These are phyloP conservation scores for Xylaria sp. DNA, from an alignment of 2,329 filamentous ascomycete genomes.

Conservation along the genomic window DNA sequence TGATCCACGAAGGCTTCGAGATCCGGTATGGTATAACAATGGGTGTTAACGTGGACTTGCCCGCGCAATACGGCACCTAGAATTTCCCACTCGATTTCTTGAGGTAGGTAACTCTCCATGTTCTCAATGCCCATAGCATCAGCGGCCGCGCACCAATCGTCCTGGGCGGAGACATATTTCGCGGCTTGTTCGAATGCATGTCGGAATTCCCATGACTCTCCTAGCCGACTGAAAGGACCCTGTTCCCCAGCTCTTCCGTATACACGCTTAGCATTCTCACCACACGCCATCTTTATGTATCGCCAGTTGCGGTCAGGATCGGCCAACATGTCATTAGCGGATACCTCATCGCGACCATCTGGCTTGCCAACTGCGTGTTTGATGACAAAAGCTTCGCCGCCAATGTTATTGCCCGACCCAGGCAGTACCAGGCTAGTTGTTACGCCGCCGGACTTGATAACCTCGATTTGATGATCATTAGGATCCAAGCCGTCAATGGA, in stretches of 20 bases:
- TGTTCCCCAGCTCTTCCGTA: constrained; percentile 66
- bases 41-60: constrained; percentile 75
- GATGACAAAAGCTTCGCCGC: constrained; percentile 75
- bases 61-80: constrained; percentile 72
- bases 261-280: constrained; percentile 74
- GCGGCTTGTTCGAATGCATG: constrained; percentile 74
- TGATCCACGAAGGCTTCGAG: constrained; percentile 76
- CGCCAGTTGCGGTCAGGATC: constrained; percentile 73
- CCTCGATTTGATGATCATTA: constrained; percentile 71
- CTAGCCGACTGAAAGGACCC: constrained; percentile 70
- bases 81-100: constrained; percentile 72
- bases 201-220: constrained; percentile 76
- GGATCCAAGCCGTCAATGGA: constrained; percentile 74
- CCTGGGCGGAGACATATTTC: constrained; percentile 67
- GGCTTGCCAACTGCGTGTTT: constrained; percentile 72
- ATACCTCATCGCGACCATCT: constrained; percentile 71
- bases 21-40: constrained; percentile 77
- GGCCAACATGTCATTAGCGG: constrained; percentile 71
- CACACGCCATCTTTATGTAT: constrained; percentile 82
- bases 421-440: constrained; percentile 75
- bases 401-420: constrained; percentile 78
- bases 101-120: constrained; percentile 68
- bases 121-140: constrained; percentile 61
- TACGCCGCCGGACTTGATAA: constrained; percentile 79
- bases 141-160: constrained; percentile 74